Evolutionary conservation across 2,329 filamentous ascomycete genomes (phyloP), one percentile per base, ranked within the genome.

Genomic region (Sordariomycetes sp.): DNA sequence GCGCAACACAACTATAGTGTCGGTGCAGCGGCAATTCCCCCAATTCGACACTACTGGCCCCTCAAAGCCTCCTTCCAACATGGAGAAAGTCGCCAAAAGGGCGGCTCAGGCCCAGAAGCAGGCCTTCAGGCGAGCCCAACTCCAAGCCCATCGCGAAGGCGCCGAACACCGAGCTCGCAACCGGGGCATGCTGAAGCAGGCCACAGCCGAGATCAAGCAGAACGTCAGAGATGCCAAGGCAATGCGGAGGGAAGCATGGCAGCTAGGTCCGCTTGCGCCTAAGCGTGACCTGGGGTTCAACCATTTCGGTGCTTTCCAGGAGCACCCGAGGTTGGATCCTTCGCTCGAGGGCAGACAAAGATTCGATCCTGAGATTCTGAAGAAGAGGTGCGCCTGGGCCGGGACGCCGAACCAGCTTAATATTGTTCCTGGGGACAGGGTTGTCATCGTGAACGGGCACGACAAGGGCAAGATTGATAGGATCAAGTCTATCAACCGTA

Each of bases 401-500:
- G 70, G 73, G 29, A 68, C 66, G 23, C 44, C 57, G 21, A 63
- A 64, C 44, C 69, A 70, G 54, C 64, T 84, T 40, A 81, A 77
- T 44, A 63, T 88, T 38, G 72, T 68, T 17, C 51, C 61, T 4
- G 78, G 79, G 6, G 92, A 96, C 58, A 74, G 92, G 39, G 87
- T 95, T 21, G 84, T 90, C 34, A 63, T 96, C 38, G 61, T 86
- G 35, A 75, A 81, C 40, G 88, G 90, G 8, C 72, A 70, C 23
- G 83, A 92, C 49, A 82, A 79, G 63, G 87, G 87, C 48, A 85
- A 81, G 63, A 92, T 98, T 58, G 84, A 85, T 33, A 63, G 64
- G n/a, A 74, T 96, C 29, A 57, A 54, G 39, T 55, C 63, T 2
- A 63, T 93, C 30, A 61, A 75, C 43, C 41, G 50, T 5, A 57